Evolutionary conservation across 2,329 filamentous ascomycete genomes (phyloP), one percentile per base, ranked within the genome.

Genomic region (Fusarium ramigenum): DNA sequence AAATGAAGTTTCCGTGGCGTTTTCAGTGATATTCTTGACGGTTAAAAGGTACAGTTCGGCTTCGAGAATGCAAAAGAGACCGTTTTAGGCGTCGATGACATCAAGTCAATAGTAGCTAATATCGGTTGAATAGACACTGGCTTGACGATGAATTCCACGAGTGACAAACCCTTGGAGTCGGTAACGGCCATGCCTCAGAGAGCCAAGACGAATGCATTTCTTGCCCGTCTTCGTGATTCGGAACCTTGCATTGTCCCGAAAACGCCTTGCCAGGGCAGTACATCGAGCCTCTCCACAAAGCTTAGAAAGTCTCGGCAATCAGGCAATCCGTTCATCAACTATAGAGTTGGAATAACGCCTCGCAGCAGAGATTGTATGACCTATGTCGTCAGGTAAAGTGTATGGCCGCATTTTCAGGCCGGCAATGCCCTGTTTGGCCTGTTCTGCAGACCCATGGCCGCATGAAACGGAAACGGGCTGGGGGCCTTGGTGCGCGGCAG

Each of bases 401-500:
- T 23, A 40, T 37, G 59, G 65, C 39, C 65, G 50, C 59, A 25
- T 39, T 65, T 53, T 43, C 50, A 65, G 66, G 50, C 59, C 40
- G 52, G 59, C 66, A 65, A 42, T 53, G 66, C 59, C 39, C 30
- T 58, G 40, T n/a, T 23, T 36, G 52, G 40, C 59, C 65, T 34
- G 25, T 69, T 69, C 16, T 59, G 34, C 30, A 57, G 65, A 52
- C 65, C 65, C 44, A 21, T 47, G 65, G 59, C 40, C 23, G 53
- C 65, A 65, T 69, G 59, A 42, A 56, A 69, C 50, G n/a, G 43
- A 32, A 50, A 69, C 30, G 25, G 49, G 49, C 30, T 32, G 67
- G 64, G 64, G 57, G 58, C 44, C n/a, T 47, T 47, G 52, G 25
- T 54, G 23, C 69, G 69, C 73, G 72, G 62, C 53, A 72, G 73